Evolutionary conservation across 371 early-diverging fungal species (phyloP).

Genomic region (Massospora cicadina): DNA sequence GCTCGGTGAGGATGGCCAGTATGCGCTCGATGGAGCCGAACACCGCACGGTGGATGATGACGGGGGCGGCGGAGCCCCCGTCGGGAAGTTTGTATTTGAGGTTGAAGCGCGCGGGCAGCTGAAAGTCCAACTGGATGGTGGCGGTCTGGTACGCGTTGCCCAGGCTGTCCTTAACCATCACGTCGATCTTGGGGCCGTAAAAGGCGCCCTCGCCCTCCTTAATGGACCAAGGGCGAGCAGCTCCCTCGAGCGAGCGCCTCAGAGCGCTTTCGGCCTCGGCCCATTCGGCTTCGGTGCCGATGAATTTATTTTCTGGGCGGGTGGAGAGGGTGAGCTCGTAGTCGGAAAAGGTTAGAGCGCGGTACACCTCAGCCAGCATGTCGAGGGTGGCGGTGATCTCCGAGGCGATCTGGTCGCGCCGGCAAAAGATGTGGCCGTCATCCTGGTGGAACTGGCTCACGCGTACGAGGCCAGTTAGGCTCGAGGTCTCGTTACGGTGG

Average conservation of each 20-base stretch:
- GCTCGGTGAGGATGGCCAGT: constrained; percentile 95
- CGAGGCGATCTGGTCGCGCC: constrained; percentile 49
- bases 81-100: constrained; percentile 65
- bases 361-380: constrained; percentile 79
- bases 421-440: constrained; percentile 99
- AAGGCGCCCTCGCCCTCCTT: constrained; percentile 99
- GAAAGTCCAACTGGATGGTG: constrained; percentile 97
- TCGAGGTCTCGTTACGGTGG: constrained; percentile 94
- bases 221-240: constrained; percentile 66
- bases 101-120: constrained; percentile 85
- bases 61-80: constrained; percentile 62
- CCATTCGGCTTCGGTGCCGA: constrained; percentile 90
- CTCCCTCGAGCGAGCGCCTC: constrained; percentile 54
- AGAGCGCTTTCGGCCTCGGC: constrained; percentile 76
- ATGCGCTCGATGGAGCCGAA: constrained; percentile 97
- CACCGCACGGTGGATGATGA: constrained; percentile 98
- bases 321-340: constrained; percentile 87
- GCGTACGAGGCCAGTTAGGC: constrained; percentile 94
- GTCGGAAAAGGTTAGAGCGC: constrained; percentile 59
- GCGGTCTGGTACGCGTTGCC: constrained; percentile 93
- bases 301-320: constrained; percentile 77
- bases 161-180: constrained; percentile 89
- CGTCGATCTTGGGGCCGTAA: constrained; percentile 99
- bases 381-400: constrained; percentile 73
- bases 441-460: constrained; percentile 99